These are phyloP conservation scores for Brassica incana DNA, from an alignment of 345 rosid species.

Conservation along the genomic window DNA sequence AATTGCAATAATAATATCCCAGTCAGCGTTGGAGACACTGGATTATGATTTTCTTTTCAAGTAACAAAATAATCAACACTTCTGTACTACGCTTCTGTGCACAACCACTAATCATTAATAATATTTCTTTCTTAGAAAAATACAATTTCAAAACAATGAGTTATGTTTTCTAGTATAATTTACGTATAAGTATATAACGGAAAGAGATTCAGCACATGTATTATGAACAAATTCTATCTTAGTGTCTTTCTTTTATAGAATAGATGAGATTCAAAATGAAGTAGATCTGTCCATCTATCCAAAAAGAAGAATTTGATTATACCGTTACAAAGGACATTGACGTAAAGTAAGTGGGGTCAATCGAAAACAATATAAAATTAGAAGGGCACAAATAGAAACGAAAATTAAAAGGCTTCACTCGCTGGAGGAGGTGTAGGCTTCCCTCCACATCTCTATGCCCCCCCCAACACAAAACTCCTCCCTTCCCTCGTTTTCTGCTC, in stretches of 20 bases:
- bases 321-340: constrained; percentile 14
- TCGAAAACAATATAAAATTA: constrained; percentile 7
- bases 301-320: not conserved
- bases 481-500: constrained; percentile 75
- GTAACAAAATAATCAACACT: constrained; percentile 9
- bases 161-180: not conserved
- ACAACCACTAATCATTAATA: constrained; percentile 14
- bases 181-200: too few relatives aligned
- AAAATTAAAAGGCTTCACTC: not conserved
- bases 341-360: constrained; percentile 33
- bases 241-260: not conserved
- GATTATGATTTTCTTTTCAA: not conserved
- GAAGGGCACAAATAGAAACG: constrained; percentile 33
- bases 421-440: constrained; percentile 37
- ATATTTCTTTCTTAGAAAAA: not conserved
- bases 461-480: constrained; percentile 65
- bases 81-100: constrained; percentile 6
- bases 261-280: not conserved
- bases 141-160: not conserved
- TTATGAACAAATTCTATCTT: constrained; percentile 1
- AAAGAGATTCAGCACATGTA: constrained; percentile 33
- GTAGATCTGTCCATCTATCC: not conserved
- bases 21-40: constrained; percentile 4
- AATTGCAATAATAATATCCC: not conserved
- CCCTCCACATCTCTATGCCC: constrained; percentile 64